Conservation (phyloP, 768 basidiomycete genomes). For the Leccinum subtestaceum region DNA sequence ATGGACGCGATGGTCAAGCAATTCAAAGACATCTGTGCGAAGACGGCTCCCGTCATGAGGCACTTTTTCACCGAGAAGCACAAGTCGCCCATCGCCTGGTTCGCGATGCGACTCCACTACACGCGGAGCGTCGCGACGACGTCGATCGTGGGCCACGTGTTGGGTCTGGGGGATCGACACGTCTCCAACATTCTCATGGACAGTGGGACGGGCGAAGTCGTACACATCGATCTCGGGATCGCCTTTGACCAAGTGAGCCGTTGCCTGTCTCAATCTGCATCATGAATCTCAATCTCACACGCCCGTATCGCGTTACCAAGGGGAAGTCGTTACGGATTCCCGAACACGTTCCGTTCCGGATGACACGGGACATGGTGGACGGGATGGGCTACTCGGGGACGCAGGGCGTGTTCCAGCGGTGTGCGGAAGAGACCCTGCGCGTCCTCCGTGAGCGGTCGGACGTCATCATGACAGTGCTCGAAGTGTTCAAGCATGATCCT, state of each 20-base stretch:
- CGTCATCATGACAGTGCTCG: constrained; percentile 90
- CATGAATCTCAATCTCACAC: neutral
- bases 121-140: constrained; percentile 90
- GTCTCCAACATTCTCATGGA: constrained; percentile 91
- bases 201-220: constrained; percentile 74
- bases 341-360: constrained; percentile 90
- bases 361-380: constrained; percentile 92
- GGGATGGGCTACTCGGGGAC: constrained; percentile 89
- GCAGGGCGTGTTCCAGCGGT: constrained; percentile 91
- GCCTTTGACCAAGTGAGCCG: constrained; percentile 89
- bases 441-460: constrained; percentile 84
- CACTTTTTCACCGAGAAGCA: constrained; percentile 92
- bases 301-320: constrained; percentile 36
- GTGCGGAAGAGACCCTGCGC: constrained; percentile 90
- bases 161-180: constrained; percentile 94
- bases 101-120: constrained; percentile 85
- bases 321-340: constrained; percentile 77
- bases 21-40: constrained; percentile 40
- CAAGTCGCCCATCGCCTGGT: constrained; percentile 89
- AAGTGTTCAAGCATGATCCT: constrained; percentile 96
- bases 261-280: neutral
- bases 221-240: constrained; percentile 96
- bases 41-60: constrained; percentile 83
- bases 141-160: constrained; percentile 88
- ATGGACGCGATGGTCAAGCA: constrained; percentile 30